Conservation (phyloP, 1,284 basidiomycete genomes). For the Cutaneotrichosporon cyanovorans region DNA sequence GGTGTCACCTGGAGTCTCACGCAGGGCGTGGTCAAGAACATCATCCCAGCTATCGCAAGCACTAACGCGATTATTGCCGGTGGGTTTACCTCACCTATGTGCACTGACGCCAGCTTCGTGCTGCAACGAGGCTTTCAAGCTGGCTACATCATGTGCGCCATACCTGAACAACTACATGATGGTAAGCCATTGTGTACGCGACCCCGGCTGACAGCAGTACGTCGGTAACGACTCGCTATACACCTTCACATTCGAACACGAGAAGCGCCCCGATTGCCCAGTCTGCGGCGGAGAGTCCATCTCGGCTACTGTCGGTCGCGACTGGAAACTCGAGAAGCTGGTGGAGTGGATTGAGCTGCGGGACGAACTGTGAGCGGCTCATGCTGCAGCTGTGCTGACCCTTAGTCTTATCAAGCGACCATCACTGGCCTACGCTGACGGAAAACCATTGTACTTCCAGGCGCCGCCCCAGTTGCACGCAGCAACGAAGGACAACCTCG, state of each 20-base stretch:
- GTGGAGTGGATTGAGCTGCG: conserved; percentile 77
- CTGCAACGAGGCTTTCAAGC: conserved; percentile 98
- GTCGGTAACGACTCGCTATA: conserved; percentile 93
- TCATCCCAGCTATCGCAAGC: conserved; percentile 95
- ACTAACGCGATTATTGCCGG: conserved; percentile 84
- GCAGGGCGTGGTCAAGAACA: conserved; percentile 98
- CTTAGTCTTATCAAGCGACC: conserved; percentile 86
- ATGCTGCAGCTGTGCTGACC: background rate
- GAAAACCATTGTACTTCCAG: conserved; percentile 78
- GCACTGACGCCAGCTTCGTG: conserved; percentile 63
- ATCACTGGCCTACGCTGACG: conserved; percentile 59
- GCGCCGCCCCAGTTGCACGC: conserved; percentile 82
- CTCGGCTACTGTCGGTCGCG: conserved; percentile 59
- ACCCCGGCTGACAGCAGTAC: conserved; percentile 44
- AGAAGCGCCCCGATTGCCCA: conserved; percentile 85
- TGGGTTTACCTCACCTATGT: too few species aligned
- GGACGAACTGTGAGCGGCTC: conserved; percentile 68
- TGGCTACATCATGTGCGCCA: conserved; percentile 88
- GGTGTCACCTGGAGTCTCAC: conserved; percentile 97
- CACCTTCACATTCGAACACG: conserved; percentile 95
- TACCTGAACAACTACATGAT: conserved; percentile 98
- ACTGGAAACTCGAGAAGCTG: conserved; percentile 71
- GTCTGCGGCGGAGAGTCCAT: conserved; percentile 90
- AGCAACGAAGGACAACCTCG: conserved; percentile 78
- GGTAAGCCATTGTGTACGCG: conserved; percentile 46